A percentile compares a stretch with the other conserved stretches of the same genome.
Conservation (phyloP, 2,329 filamentous ascomycete species). For the Curvularia sp. region DNA sequence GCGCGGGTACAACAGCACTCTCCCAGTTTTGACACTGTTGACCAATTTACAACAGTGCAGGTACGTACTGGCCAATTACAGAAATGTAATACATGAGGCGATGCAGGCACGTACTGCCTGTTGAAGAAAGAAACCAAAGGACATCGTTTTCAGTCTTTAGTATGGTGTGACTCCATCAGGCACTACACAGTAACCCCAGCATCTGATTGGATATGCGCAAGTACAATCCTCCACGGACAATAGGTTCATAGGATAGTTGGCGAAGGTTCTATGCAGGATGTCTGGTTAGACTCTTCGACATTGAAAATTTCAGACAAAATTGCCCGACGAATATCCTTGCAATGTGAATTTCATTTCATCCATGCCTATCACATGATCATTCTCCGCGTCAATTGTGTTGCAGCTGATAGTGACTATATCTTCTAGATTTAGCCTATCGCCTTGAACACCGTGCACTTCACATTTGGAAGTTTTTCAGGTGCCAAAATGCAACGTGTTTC, state of each 20-base stretch:
- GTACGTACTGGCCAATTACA: not conserved
- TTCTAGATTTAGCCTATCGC: not conserved
- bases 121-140: not conserved
- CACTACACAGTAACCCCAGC: not conserved
- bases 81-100: not conserved
- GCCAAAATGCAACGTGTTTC: not conserved
- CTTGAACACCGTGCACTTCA: not conserved
- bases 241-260: not conserved
- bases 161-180: not conserved
- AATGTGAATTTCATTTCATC: not conserved
- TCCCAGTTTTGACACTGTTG: not conserved
- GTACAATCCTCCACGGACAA: not conserved
- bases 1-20: not conserved
- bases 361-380: not conserved
- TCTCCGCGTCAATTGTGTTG: not conserved
- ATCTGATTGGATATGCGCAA: not conserved
- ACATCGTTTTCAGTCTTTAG: not conserved
- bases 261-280: not conserved
- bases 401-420: not conserved
- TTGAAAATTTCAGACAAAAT: not conserved
- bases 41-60: not conserved
- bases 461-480: not conserved
- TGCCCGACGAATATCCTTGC: not conserved
- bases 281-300: not conserved
- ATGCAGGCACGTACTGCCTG: not conserved